A percentile compares a stretch with the other conserved stretches of the same genome.
Conservation (phyloP, 2,329 filamentous ascomycete genomes). For the Penicillium aurantiogriseum region DNA sequence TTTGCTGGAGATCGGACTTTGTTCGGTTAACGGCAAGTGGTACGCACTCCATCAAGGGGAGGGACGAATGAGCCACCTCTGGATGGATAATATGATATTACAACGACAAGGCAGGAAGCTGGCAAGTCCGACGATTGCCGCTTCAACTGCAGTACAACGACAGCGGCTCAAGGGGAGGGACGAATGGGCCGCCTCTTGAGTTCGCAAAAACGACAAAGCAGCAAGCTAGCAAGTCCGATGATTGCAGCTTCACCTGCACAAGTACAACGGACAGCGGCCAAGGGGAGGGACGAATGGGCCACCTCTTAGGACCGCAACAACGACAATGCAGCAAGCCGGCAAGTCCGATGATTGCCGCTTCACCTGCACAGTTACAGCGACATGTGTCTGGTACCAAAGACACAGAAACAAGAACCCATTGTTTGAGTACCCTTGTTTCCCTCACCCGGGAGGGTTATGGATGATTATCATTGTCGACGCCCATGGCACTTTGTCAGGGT, state of each 20-base stretch:
- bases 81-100: background rate
- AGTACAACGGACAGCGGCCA: background rate
- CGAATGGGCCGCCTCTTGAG: background rate
- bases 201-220: background rate
- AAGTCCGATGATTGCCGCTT: constrained; percentile 1
- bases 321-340: constrained; percentile 1
- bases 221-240: background rate
- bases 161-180: background rate
- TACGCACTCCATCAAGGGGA: background rate
- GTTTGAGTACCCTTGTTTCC: background rate
- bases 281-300: constrained; percentile 4
- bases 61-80: constrained; percentile 7
- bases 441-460: background rate
- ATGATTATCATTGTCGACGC: background rate
- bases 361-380: background rate
- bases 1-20: constrained; percentile 4
- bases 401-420: background rate
- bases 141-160: background rate
- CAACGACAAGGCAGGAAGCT: background rate
- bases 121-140: background rate
- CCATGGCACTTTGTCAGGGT: background rate
- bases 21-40: background rate
- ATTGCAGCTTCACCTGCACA: background rate
- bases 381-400: background rate
- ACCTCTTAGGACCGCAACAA: background rate